Conservation (phyloP, 2,329 filamentous ascomycete genomes). For the Aspergillus cejpii region DNA sequence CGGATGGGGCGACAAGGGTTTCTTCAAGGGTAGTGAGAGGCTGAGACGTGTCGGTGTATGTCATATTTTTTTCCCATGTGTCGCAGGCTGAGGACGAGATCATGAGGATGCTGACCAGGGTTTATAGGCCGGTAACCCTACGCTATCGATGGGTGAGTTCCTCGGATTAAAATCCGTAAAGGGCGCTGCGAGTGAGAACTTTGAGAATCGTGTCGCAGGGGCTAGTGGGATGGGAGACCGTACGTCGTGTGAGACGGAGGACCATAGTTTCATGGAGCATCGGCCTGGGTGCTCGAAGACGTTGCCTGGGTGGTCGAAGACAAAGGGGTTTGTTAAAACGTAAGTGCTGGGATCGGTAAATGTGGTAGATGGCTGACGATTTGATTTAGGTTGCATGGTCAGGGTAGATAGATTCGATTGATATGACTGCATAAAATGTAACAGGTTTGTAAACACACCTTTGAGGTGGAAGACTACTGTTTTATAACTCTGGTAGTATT, state of each 20-base stretch:
- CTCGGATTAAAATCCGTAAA: conserved; percentile 28
- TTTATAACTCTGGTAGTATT: neutral
- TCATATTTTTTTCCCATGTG: neutral
- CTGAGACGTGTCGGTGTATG: conserved; percentile 23
- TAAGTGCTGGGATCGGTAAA: neutral
- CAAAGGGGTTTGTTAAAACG: conserved; percentile 16
- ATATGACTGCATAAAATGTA: too few species aligned
- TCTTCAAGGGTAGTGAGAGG: conserved; percentile 22
- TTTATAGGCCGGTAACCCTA: conserved; percentile 18
- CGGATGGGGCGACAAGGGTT: conserved; percentile 20
- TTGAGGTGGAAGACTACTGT: neutral
- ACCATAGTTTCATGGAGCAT: conserved; percentile 27
- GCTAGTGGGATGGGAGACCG: conserved; percentile 12
- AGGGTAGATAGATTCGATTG: conserved; percentile 1
- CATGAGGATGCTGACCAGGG: neutral
- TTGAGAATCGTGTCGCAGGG: conserved; percentile 8
- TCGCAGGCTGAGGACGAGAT: neutral
- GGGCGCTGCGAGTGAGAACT: conserved; percentile 18
- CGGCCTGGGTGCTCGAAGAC: conserved; percentile 25
- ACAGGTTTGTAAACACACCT: too few species aligned
- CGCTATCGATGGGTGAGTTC: conserved; percentile 23
- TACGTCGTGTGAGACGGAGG: conserved; percentile 23
- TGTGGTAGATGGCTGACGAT: neutral
- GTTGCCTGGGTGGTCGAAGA: conserved; percentile 27
- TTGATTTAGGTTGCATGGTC: conserved; percentile 1